Percentiles rank a stretch among this genome's conserved stretches.
These are phyloP conservation scores for Mycena haematopus DNA, from an alignment of 768 basidiomycete genomes.

Conservation along the genomic window DNA sequence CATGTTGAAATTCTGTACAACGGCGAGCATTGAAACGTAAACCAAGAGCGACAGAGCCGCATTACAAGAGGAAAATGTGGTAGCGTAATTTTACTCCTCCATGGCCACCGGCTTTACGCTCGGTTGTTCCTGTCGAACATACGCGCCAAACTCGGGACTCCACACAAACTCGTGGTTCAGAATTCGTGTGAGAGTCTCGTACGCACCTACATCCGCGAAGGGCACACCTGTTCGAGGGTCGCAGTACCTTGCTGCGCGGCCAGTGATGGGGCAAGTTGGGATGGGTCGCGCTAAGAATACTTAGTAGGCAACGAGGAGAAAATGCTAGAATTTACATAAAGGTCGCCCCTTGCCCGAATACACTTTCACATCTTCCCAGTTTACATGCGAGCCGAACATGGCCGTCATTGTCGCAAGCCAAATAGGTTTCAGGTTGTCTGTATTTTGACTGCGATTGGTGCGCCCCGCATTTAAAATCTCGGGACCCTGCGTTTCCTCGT, in stretches of 20 bases:
- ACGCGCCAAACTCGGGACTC: slow-evolving; percentile 53
- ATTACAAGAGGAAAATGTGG: background rate
- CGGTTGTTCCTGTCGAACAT: slow-evolving; percentile 41
- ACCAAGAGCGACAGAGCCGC: too few species aligned
- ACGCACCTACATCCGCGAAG: slow-evolving; percentile 75
- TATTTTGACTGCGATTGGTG: slow-evolving; percentile 45
- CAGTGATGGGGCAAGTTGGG: slow-evolving; percentile 79
- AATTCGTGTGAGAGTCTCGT: slow-evolving; percentile 63
- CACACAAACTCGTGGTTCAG: slow-evolving; percentile 76
- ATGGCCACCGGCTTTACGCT: background rate
- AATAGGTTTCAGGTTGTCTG: slow-evolving; percentile 54
- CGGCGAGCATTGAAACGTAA: too few species aligned
- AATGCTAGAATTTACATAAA: slow-evolving; percentile 48
- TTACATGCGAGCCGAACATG: slow-evolving; percentile 84
- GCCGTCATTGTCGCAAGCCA: slow-evolving; percentile 82
- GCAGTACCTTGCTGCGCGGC: slow-evolving; percentile 74
- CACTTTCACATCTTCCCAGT: slow-evolving; percentile 77
- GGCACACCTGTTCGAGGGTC: slow-evolving; percentile 85
- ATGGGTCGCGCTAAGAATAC: slow-evolving; percentile 63
- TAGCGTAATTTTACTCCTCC: background rate
- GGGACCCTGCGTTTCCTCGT: slow-evolving; percentile 48
- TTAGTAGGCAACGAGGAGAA: slow-evolving; percentile 4
- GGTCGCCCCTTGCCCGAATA: slow-evolving; percentile 72
- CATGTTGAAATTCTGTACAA: too few species aligned
- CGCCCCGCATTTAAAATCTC: slow-evolving; percentile 13